Base-by-base conservation (phyloP, 2,329 filamentous ascomycete species). In the Pseudogymnoascus sp. region DNA sequence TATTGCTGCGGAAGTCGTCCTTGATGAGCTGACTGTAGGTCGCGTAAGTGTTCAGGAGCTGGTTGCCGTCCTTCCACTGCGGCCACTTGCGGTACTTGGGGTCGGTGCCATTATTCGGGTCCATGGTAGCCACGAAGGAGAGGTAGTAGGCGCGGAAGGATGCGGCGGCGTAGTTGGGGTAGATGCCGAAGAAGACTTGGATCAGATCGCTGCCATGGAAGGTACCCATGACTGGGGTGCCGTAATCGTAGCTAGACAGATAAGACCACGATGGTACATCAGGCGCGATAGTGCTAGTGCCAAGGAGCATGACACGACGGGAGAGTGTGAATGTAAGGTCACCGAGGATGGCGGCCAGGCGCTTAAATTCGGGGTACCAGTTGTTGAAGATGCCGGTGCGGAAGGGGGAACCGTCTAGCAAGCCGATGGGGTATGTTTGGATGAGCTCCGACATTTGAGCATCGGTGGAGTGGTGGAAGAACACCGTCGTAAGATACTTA, bases 321-420 rank as follows among this genome's bases (percentile, higher is more conserved):
- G 85, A 83, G 0, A 95, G 79, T 0, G 87, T 93, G 75, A 95
- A 93, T 1, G 83, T 83, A 0, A 91, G 70, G 71, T 95, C 90
- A 12, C 90, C 90, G 0, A 93, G 77, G 29, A 93, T 83, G 37
- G 90, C 89, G 1, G 88, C 86, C 0, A 91, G 77, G 12, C 88
- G 87, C 75, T 93, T 93, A 80, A 86, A 93, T 67, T 90, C 83
- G 0, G 90, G 88, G 71, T 90, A 92, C 70, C 85, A 79, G 70
- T 88, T 86, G 76, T 93, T 90, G n/a, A 87, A 67, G 8, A 82
- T 66, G 0, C 83, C 78, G 0, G 89, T 93, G 60, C 85, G 80
- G 79, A 90, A 93, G 0, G 90, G 90, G 1, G 86, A 89, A 36
- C 90, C 90, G 16, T 81, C 77, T 7, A 78, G 76, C 18, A 80